Evolutionary conservation across 2,329 filamentous ascomycete genomes (phyloP).

Genomic region (Emmonsiellopsis sp.): DNA sequence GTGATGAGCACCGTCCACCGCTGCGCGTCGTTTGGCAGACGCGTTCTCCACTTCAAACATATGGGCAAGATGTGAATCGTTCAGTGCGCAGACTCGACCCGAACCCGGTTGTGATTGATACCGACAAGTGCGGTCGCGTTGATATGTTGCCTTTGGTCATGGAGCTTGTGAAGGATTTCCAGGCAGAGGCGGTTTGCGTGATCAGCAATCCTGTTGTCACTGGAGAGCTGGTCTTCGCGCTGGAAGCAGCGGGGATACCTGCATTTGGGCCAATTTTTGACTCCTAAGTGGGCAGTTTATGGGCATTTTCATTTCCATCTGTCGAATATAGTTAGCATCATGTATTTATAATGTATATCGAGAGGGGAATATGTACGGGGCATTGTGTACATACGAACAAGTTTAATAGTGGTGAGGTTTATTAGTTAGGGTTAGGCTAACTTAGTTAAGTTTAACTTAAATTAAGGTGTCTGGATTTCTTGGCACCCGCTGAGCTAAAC

Average conservation of each 20-base stretch:
- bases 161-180: conserved; percentile 37
- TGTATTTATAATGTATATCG: too few relatives aligned
- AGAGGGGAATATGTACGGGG: too few relatives aligned
- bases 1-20: conserved; percentile 33
- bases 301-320: too few relatives aligned
- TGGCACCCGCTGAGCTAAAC: too few relatives aligned
- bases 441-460: too few relatives aligned
- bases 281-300: conserved; percentile 30
- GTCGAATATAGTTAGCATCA: too few relatives aligned
- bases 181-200: conserved; percentile 61
- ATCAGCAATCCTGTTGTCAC: conserved; percentile 64
- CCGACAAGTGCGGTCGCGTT: conserved; percentile 48
- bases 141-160: conserved; percentile 52
- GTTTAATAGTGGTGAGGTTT: too few relatives aligned
- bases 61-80: conserved; percentile 49
- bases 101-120: conserved; percentile 60
- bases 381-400: too few relatives aligned
- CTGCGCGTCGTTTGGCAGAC: conserved; percentile 62
- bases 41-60: conserved; percentile 52
- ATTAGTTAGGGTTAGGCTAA: too few relatives aligned
- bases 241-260: conserved; percentile 57
- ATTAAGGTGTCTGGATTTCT: too few relatives aligned
- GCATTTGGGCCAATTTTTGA: conserved; percentile 71
- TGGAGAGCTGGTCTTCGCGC: conserved; percentile 57
- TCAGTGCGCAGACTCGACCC: conserved; percentile 51